Conservation (phyloP, 2,329 filamentous ascomycete species). For the Scolecobasidium constrictum region DNA sequence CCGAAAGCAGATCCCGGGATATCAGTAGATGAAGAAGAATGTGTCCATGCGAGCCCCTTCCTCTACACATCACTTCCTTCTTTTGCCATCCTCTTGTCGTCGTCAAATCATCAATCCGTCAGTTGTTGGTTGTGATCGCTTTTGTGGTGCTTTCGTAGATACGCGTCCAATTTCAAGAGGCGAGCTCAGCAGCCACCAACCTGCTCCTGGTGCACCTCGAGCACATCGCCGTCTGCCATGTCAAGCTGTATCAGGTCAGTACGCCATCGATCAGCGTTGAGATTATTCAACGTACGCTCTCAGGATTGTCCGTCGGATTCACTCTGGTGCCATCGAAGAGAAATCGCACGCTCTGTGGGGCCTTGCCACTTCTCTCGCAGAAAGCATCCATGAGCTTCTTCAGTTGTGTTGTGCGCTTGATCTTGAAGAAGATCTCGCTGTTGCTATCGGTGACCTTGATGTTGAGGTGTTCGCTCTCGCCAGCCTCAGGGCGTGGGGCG, state of each 20-base stretch:
- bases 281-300: constrained; percentile 56
- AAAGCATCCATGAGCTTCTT: constrained; percentile 99
- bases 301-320: constrained; percentile 78
- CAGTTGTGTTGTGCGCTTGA: constrained; percentile 90
- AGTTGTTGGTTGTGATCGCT: too few species aligned
- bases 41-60: too few species aligned
- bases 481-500: constrained; percentile 13
- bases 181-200: constrained; percentile 62
- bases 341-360: constrained; percentile 74
- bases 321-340: constrained; percentile 94
- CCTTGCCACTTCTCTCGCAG: constrained; percentile 92
- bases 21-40: too few species aligned
- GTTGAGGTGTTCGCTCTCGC: constrained; percentile 74
- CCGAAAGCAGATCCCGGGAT: too few species aligned
- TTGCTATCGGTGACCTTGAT: constrained; percentile 99
- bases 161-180: too few species aligned
- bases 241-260: constrained; percentile 55
- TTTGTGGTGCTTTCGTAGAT: too few species aligned
- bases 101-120: too few species aligned
- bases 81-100: too few species aligned
- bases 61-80: too few species aligned
- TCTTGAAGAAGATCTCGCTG: constrained; percentile 99
- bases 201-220: constrained; percentile 97
- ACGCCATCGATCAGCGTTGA: neutral
- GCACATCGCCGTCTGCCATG: constrained; percentile 90